These are phyloP conservation scores for Herpotrichia juniperi DNA, from an alignment of 2,329 filamentous ascomycete species.

Conservation along the genomic window DNA sequence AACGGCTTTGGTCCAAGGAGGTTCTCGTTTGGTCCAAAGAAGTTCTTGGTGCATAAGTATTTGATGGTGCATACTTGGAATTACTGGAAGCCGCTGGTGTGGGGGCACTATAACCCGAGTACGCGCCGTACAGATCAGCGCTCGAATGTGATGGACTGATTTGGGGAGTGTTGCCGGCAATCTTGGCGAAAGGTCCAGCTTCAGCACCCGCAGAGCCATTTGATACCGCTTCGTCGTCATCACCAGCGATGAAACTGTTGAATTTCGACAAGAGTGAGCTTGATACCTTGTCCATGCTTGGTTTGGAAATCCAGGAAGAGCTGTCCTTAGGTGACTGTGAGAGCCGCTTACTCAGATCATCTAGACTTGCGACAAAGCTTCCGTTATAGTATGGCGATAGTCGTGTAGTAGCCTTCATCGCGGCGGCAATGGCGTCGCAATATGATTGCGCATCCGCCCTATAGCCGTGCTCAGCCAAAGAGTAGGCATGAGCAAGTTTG, in stretches of 20 bases:
- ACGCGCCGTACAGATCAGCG: constrained; percentile 76
- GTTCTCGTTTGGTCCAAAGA: constrained; percentile 59
- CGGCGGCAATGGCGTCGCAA: constrained; percentile 79
- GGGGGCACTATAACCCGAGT: constrained; percentile 60
- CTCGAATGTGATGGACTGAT: constrained; percentile 65
- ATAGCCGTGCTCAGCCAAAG: constrained; percentile 82
- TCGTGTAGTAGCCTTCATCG: constrained; percentile 81
- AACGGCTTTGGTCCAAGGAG: constrained; percentile 58
- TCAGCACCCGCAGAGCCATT: constrained; percentile 63
- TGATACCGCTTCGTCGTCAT: constrained; percentile 73
- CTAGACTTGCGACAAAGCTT: constrained; percentile 74
- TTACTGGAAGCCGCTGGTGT: constrained; percentile 32
- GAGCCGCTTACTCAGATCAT: constrained; percentile 82
- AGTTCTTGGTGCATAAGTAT: constrained; percentile 52
- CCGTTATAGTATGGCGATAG: constrained; percentile 86
- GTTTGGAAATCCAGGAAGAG: constrained; percentile 90
- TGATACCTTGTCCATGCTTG: constrained; percentile 94
- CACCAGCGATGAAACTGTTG: constrained; percentile 94
- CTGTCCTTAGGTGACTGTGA: constrained; percentile 85
- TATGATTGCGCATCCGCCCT: constrained; percentile 87
- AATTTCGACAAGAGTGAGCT: constrained; percentile 90
- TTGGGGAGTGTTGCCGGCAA: constrained; percentile 67
- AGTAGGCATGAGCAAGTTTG: constrained; percentile 86
- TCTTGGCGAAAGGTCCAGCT: constrained; percentile 79
- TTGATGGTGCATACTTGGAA: constrained; percentile 47